Evolutionary conservation across 2,329 filamentous ascomycete genomes (phyloP).

Genomic region (Cryphonectria nitschkei): DNA sequence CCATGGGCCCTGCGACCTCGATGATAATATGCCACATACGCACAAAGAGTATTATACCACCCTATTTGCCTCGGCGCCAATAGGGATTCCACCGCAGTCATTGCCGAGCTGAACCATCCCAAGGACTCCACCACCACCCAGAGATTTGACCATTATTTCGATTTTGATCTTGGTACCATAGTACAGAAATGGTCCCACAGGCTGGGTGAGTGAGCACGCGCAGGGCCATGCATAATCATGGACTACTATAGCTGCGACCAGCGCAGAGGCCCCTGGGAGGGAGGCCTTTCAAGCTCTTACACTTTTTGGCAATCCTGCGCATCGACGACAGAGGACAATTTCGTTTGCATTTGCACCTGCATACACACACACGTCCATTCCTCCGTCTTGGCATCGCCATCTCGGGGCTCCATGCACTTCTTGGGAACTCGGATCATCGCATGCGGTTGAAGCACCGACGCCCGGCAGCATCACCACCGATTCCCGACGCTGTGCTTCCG

Average conservation of each 20-base stretch:
- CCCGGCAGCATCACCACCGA: conserved; percentile 11
- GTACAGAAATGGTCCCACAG: neutral
- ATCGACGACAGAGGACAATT: neutral
- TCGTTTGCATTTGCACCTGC: neutral
- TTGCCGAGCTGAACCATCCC: neutral
- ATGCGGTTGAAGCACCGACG: conserved; percentile 10
- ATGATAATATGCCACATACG: neutral
- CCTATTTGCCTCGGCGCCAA: conserved; percentile 2
- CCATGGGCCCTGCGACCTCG: neutral
- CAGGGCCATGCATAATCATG: neutral
- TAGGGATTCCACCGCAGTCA: neutral
- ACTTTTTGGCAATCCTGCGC: neutral
- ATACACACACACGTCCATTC: neutral
- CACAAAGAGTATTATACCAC: neutral
- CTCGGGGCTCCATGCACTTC: neutral
- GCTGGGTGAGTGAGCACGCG: neutral
- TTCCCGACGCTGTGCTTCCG: conserved; percentile 7
- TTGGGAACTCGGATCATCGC: conserved; percentile 3
- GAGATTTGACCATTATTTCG: neutral
- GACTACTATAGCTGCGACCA: neutral
- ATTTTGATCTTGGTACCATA: neutral
- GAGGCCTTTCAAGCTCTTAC: neutral
- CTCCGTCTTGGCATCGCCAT: conserved; percentile 1
- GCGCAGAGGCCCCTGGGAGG: neutral
- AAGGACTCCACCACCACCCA: neutral